Conservation (phyloP, 192 early-diverging fungal genomes). For the Backusella morwellensis region DNA sequence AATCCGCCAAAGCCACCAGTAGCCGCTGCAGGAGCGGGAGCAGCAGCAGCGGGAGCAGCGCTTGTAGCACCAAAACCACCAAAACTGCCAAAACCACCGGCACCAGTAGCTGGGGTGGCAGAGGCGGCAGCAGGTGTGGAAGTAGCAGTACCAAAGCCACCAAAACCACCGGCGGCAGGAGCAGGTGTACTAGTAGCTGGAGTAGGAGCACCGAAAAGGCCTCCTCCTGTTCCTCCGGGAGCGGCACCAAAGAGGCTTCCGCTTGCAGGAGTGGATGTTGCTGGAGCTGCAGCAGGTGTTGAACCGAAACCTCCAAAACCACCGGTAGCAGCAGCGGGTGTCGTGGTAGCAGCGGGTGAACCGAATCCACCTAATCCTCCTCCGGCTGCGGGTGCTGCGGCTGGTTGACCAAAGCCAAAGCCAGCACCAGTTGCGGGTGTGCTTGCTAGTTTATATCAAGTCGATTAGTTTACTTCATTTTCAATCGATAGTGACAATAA, state of each 20-base stretch:
- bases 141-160: constrained; percentile 22
- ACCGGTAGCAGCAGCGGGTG: neutral
- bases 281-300: neutral
- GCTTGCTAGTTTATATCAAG: neutral
- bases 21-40: constrained; percentile 2
- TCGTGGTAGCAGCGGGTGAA: neutral
- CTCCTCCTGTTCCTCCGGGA: neutral
- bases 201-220: constrained; percentile 20
- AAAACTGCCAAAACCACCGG: constrained; percentile 13
- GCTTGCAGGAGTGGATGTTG: constrained; percentile 2
- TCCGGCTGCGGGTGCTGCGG: constrained; percentile 7
- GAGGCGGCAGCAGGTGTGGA: constrained; percentile 29
- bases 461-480: neutral
- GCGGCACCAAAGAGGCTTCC: constrained; percentile 17
- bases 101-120: constrained; percentile 16
- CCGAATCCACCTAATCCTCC: constrained; percentile 6
- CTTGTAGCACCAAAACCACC: constrained; percentile 1
- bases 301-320: constrained; percentile 3
- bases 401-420: constrained; percentile 14
- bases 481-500: neutral
- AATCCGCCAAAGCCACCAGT: constrained; percentile 8
- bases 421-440: neutral
- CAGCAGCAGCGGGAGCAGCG: neutral
- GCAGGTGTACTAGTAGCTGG: constrained; percentile 19
- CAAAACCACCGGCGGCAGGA: neutral